Evolutionary conservation across 2,329 filamentous ascomycete genomes (phyloP), one percentile per base, ranked within the genome.

Genomic region (Mariannaea sp.): DNA sequence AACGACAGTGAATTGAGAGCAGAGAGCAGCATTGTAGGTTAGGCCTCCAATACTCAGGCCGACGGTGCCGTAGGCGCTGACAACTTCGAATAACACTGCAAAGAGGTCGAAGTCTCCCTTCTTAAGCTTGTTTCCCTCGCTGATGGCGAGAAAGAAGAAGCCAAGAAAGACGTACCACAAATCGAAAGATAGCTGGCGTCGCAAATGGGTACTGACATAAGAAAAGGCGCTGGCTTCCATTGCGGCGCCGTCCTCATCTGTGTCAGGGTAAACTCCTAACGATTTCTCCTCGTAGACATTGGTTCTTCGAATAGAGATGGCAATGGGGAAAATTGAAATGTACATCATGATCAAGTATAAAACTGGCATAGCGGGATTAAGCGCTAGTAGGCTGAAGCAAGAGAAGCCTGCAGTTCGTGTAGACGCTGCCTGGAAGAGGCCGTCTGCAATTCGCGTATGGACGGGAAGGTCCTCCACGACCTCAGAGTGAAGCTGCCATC

Each of bases 331-430:
- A 55, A 97, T 90, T 53, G 92, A 96, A 57, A 97, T 96, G 73
- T 97, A 97, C 94, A 97, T 97, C 94, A 97, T 97, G 72, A 97
- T 87, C 73, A 97, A 78, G 75, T 97, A 97, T 19, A 92, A 90
- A 12, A 95, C 91, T 66, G 96, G 92, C 53, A 97, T 90, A 3
- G 89, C 94, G 1, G 94, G 92, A 61, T 97, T 92, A 2, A 99
- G 77, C 0, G 82, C 75, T 2, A 88, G 77, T 32, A 97, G 75
- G 68, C 88, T 91, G 62, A 97, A 83, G 24, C 89, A 89, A 1
- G 89, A 81, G 67, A 97, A 96, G 0, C 94, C 93, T 3, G 94
- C 93, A 1, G 94, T 97, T 68, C 94, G 81, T 1, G 93, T 97
- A 5, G 90, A 87, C 0, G 88, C 86, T 1, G 93, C 93, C 71